A percentile compares a stretch with the other conserved stretches of the same genome.
phyloP scores from a whole-genome alignment of 495 filamentous ascomycete species.

The Cryomyces minteri region DNA sequence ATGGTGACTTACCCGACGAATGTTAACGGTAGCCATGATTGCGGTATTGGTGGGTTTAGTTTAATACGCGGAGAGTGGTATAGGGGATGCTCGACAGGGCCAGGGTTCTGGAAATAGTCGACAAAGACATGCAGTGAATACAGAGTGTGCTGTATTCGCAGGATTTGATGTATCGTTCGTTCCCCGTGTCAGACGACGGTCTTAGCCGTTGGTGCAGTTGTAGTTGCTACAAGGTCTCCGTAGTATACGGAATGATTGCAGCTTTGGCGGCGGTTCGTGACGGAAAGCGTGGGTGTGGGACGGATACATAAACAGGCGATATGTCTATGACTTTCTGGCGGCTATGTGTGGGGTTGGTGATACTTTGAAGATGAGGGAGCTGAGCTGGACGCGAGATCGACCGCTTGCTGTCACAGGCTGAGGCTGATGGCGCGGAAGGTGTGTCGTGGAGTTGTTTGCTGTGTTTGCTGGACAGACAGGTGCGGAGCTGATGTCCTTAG shows the following conservation, averaged over 20 bases:
- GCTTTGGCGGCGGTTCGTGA: conserved; percentile 77
- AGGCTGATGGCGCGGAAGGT: too few species aligned
- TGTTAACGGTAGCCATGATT: conserved; percentile 84
- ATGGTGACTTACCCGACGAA: conserved; percentile 45
- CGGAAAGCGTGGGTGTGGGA: conserved; percentile 53
- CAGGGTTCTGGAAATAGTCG: conserved; percentile 8
- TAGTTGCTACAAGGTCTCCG: conserved; percentile 74
- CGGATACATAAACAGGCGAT: conserved; percentile 66
- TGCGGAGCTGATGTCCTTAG: too few species aligned
- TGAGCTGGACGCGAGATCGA: too few species aligned
- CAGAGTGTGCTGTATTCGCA: conserved; percentile 1
- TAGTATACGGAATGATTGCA: conserved; percentile 84
- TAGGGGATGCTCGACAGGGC: conserved; percentile 5
- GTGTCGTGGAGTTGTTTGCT: too few species aligned
- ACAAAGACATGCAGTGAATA: conserved; percentile 25
- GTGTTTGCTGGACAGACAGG: too few species aligned
- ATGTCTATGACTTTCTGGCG: background rate
- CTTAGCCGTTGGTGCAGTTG: conserved; percentile 76
- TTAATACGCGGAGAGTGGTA: conserved; percentile 7
- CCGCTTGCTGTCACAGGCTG: too few species aligned
- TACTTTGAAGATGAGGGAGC: background rate
- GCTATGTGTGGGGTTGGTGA: background rate
- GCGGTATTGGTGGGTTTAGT: conserved; percentile 19
- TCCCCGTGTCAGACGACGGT: conserved; percentile 1
- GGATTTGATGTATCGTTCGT: too few species aligned